These are phyloP conservation scores for Pseudogymnoascus sp. DNA, from an alignment of 2,329 filamentous ascomycete species.

Conservation along the genomic window DNA sequence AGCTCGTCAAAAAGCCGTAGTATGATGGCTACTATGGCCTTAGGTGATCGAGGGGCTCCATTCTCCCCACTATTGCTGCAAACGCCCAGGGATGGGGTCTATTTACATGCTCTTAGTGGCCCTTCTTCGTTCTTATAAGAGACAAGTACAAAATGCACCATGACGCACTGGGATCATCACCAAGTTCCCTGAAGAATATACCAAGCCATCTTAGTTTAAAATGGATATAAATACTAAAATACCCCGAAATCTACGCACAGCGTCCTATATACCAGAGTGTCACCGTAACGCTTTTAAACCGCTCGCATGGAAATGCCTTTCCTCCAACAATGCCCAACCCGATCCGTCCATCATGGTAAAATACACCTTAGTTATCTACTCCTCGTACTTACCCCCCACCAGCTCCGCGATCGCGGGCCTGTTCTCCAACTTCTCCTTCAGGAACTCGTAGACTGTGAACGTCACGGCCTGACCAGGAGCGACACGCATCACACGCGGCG, in stretches of 20 bases:
- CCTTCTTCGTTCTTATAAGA: background rate
- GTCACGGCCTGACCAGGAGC: slow-evolving; percentile 84
- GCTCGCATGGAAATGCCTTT: slow-evolving; percentile 3
- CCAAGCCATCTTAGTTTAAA: background rate
- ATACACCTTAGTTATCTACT: slow-evolving; percentile 34
- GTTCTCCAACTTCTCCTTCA: slow-evolving; percentile 64
- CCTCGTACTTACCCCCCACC: slow-evolving; percentile 57
- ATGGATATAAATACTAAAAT: slow-evolving; percentile 1
- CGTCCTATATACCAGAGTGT: slow-evolving; percentile 5
- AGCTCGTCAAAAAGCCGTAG: background rate
- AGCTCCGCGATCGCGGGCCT: slow-evolving; percentile 48
- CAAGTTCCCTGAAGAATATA: background rate
- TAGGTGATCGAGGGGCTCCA: background rate
- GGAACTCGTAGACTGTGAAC: slow-evolving; percentile 68
- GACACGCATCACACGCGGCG: slow-evolving; percentile 92
- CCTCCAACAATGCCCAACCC: slow-evolving; percentile 1
- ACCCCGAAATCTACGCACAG: background rate
- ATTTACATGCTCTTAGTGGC: background rate
- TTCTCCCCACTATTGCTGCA: background rate
- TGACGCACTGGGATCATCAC: background rate
- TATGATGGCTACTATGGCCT: background rate
- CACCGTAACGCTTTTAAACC: slow-evolving; percentile 7
- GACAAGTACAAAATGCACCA: background rate
- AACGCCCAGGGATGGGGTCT: background rate
- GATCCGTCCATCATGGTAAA: slow-evolving; percentile 6